Evolutionary conservation across 768 basidiomycete species (phyloP).

Genomic region (Daedaleopsis nitida): DNA sequence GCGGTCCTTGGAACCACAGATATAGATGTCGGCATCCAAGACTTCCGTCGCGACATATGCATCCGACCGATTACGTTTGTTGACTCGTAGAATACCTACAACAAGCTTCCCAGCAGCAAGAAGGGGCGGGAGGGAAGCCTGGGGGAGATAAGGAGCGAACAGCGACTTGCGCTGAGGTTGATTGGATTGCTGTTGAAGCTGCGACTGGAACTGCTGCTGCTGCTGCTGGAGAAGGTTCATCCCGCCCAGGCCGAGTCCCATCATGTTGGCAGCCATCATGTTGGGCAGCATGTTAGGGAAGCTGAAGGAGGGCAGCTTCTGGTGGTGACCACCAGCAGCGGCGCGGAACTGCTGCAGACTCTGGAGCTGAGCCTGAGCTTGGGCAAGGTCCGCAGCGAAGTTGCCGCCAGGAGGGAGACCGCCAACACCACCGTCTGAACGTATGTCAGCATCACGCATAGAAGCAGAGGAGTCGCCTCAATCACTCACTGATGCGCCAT

Average conservation of each 20-base stretch:
- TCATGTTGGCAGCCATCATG: constrained; percentile 96
- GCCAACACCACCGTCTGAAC: constrained; percentile 76
- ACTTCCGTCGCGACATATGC: constrained; percentile 99
- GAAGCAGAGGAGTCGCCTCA: neutral
- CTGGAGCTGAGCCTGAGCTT: constrained; percentile 95
- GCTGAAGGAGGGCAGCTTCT: constrained; percentile 96
- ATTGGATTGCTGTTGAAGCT: constrained; percentile 88
- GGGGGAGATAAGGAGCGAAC: constrained; percentile 97
- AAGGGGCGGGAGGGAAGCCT: constrained; percentile 94
- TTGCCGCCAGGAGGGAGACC: constrained; percentile 51
- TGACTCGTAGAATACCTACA: constrained; percentile 94
- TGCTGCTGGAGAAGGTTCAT: constrained; percentile 90
- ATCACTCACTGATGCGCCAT: constrained; percentile 83
- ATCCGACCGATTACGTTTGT: constrained; percentile 97
- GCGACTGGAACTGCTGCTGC: constrained; percentile 93
- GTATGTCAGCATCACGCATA: constrained; percentile 1
- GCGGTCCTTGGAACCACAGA: constrained; percentile 97
- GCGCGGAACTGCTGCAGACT: constrained; percentile 97
- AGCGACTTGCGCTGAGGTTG: constrained; percentile 97
- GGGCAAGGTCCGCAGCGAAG: constrained; percentile 85
- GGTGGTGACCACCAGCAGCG: constrained; percentile 90
- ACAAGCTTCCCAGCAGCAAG: constrained; percentile 97
- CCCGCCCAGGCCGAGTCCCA: constrained; percentile 83
- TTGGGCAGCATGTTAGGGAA: constrained; percentile 98
- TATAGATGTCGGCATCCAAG: constrained; percentile 97